phyloP scores from a whole-genome alignment of 169 alveolate genomes.

The Plasmodium vivax region DNA sequence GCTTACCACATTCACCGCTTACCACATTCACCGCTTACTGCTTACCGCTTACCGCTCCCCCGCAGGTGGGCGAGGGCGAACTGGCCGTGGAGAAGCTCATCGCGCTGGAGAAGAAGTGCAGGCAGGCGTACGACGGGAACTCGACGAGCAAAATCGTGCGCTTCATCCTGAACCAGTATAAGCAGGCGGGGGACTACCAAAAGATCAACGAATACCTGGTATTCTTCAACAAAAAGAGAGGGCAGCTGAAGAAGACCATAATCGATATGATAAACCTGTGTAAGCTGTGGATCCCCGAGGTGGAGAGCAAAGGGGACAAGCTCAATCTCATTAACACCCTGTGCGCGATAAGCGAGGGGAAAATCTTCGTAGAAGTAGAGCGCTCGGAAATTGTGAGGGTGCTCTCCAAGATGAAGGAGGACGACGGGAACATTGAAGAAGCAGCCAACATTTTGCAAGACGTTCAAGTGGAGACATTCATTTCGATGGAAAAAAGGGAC shows the following conservation, averaged over 20 bases:
- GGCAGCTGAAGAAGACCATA: slow-evolving; percentile 80
- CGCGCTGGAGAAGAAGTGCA: slow-evolving; percentile 79
- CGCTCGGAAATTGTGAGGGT: slow-evolving; percentile 80
- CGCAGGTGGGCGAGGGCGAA: slow-evolving; percentile 32
- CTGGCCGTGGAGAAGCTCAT: slow-evolving; percentile 24
- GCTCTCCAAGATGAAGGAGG: slow-evolving; percentile 80
- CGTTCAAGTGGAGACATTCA: slow-evolving; percentile 84
- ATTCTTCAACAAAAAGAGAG: slow-evolving; percentile 79
- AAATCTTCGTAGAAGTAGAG: slow-evolving; percentile 82
- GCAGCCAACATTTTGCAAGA: slow-evolving; percentile 82
- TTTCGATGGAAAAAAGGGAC: slow-evolving; percentile 77
- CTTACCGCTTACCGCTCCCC: neutral
- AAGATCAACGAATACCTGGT: slow-evolving; percentile 78
- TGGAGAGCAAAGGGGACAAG: slow-evolving; percentile 73
- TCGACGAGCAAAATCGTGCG: slow-evolving; percentile 79
- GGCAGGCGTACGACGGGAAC: slow-evolving; percentile 81
- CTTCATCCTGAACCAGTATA: slow-evolving; percentile 76
- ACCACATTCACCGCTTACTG: neutral
- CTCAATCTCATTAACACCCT: slow-evolving; percentile 77
- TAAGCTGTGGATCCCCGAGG: slow-evolving; percentile 75
- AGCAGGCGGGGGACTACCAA: slow-evolving; percentile 74
- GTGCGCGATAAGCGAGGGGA: slow-evolving; percentile 80
- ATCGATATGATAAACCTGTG: slow-evolving; percentile 79
- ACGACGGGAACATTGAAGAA: slow-evolving; percentile 79
- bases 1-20: no score